Base-by-base conservation (phyloP, 2,329 filamentous ascomycete species). In the Didymella pomorum region DNA sequence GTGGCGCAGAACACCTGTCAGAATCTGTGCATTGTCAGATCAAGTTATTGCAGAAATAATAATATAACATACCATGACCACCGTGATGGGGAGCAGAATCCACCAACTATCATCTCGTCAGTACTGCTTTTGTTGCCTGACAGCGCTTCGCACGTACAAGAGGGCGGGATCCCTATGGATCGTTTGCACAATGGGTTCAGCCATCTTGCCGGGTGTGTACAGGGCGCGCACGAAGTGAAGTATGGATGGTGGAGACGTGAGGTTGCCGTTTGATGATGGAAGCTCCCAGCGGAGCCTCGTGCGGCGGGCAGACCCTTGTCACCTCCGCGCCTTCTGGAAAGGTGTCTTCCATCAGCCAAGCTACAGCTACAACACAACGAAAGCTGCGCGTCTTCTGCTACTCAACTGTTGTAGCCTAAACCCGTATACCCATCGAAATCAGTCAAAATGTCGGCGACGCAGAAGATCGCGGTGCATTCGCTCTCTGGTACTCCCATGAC, bases 101-200 rank as follows among this genome's bases (percentile, higher is more conserved):
- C 95, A 99, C 84, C 97, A 98, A 82, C 95, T 99, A 72, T 53
- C 60, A 20, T 52, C 52, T 54, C 62, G 53, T 76, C 52, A 76
- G 71, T 63, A 37, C 41, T 58, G 29, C 28, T 55, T 29, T 16
- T 48, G 26, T 25, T 18, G 10, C 33, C 28, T 20, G n/a, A 20
- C 20, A 29, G 37, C 49, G 31, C 53, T 31, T 33, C 33, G 45
- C 52, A 79, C 91, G 76, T 83, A 98, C 95, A 99, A 97, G 66
- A 99, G 84, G 80, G 97, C 93, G 74, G 95, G 94, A 90, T 99
- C 96, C 86, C 95, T 82, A 82, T 96, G 91, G 86, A 99, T 97
- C 83, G 93, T 95, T 84, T 99, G 95, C 69, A 92, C 89, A 66
- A 90, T 86, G 67, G 90, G 84, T 81, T 95, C 89, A 71, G 90